Evolutionary conservation across 345 rosid genomes (phyloP).

Genomic region (Eucalyptus sp.): DNA sequence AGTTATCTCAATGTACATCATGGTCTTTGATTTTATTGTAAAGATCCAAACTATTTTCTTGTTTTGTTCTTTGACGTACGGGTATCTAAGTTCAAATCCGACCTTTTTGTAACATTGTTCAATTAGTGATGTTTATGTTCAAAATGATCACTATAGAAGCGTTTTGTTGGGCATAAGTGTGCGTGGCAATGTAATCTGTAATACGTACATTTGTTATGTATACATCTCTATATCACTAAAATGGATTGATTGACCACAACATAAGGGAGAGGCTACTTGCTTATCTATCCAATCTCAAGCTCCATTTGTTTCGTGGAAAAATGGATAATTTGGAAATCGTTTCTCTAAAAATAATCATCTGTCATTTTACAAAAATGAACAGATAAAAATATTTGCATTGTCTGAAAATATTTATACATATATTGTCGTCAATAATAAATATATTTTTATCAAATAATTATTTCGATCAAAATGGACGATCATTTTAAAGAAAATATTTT

Average conservation of each 20-base stretch:
- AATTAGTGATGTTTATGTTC: neutral
- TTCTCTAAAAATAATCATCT: neutral
- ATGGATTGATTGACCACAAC: neutral
- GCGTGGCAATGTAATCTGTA: neutral
- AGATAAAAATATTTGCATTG: accelerated
- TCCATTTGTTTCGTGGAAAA: neutral
- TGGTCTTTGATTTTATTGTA: neutral
- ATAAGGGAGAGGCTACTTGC: neutral
- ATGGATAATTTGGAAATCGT: neutral
- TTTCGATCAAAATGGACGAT: accelerated
- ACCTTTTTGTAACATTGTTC: neutral
- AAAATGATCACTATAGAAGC: neutral
- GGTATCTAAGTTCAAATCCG: neutral
- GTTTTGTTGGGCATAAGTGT: neutral
- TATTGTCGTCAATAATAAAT: accelerated
- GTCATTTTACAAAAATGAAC: neutral
- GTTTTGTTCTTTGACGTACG: neutral
- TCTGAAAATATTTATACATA: neutral
- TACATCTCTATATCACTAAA: neutral
- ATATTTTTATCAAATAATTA: neutral
- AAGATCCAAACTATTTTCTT: neutral
- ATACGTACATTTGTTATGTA: neutral
- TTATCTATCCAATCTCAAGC: neutral
- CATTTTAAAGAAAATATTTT: neutral
- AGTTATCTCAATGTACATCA: neutral